phyloP scores from a whole-genome alignment of 441 rosid species.

The Erodium texanum region DNA sequence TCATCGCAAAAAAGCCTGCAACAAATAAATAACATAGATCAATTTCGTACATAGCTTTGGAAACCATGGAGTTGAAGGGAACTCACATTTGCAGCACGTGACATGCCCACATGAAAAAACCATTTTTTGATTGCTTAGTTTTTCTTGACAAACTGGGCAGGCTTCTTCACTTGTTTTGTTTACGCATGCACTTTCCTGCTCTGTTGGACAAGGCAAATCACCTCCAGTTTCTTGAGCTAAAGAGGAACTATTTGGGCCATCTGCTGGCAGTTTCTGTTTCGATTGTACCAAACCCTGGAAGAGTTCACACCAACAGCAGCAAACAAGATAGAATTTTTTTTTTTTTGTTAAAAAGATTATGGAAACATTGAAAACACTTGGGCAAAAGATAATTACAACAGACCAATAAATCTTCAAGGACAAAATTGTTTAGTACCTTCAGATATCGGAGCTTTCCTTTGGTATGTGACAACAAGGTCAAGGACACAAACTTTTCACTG shows the following conservation, averaged over 20 bases:
- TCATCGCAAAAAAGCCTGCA: conserved; percentile 75
- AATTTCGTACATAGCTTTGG: too few species aligned
- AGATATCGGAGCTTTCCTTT: conserved; percentile 89
- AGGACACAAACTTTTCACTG: conserved; percentile 67
- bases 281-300: conserved; percentile 71
- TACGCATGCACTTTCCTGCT: conserved; percentile 31
- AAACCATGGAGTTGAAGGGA: too few species aligned
- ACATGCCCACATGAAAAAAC: conserved; percentile 91
- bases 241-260: conserved; percentile 35
- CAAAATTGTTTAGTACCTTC: conserved; percentile 70
- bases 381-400: neutral
- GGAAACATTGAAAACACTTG: neutral
- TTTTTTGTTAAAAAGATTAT: neutral
- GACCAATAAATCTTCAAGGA: too few species aligned
- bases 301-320: conserved; percentile 8
- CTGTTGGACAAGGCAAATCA: conserved; percentile 24
- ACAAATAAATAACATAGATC: conserved; percentile 15
- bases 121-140: conserved; percentile 70
- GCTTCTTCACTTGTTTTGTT: conserved; percentile 48
- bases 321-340: neutral
- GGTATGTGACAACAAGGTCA: conserved; percentile 44
- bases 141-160: conserved; percentile 91
- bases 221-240: conserved; percentile 31
- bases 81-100: conserved; percentile 90
- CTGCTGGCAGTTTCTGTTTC: conserved; percentile 41